Conservation (phyloP, 2,329 filamentous ascomycete species). For the Stachybotrys echinatus region DNA sequence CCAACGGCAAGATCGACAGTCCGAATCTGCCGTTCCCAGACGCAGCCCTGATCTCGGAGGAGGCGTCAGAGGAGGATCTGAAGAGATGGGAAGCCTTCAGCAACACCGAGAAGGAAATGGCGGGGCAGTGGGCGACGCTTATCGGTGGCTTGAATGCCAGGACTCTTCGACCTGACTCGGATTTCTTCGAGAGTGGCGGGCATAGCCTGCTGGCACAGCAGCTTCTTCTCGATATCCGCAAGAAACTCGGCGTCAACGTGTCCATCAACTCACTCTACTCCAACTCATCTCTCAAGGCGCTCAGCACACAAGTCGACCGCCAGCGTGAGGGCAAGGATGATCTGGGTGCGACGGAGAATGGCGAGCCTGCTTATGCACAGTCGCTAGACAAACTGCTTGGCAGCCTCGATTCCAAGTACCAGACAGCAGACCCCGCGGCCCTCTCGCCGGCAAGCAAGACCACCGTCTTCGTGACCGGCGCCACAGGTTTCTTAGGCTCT, state of each 20-base stretch:
- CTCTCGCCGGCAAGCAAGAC: conserved; percentile 19
- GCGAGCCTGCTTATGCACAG: conserved; percentile 47
- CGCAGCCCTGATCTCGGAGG: conserved; percentile 48
- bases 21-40: conserved; percentile 77
- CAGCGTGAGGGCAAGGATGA: conserved; percentile 18
- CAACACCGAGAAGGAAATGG: conserved; percentile 32
- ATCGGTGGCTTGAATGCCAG: conserved; percentile 62
- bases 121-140: conserved; percentile 65
- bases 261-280: conserved; percentile 25
- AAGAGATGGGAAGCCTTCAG: conserved; percentile 47
- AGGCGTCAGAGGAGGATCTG: conserved; percentile 21
- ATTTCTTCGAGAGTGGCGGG: conserved; percentile 34
- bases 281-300: conserved; percentile 18
- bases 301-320: conserved; percentile 24
- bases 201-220: conserved; percentile 58
- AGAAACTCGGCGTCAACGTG: conserved; percentile 20
- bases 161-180: conserved; percentile 44
- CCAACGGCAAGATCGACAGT: conserved; percentile 76
- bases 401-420: conserved; percentile 35
- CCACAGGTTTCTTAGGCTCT: conserved; percentile 74
- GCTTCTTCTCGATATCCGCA: conserved; percentile 58
- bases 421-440: conserved; percentile 27
- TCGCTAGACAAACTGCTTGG: conserved; percentile 45
- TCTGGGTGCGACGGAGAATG: conserved; percentile 26
- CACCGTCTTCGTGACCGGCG: conserved; percentile 82